Percentiles rank a stretch among this genome's conserved stretches.
These are phyloP conservation scores for Chimonanthus praecox DNA, from an alignment of 164 flowering plant species.

Conservation along the genomic window DNA sequence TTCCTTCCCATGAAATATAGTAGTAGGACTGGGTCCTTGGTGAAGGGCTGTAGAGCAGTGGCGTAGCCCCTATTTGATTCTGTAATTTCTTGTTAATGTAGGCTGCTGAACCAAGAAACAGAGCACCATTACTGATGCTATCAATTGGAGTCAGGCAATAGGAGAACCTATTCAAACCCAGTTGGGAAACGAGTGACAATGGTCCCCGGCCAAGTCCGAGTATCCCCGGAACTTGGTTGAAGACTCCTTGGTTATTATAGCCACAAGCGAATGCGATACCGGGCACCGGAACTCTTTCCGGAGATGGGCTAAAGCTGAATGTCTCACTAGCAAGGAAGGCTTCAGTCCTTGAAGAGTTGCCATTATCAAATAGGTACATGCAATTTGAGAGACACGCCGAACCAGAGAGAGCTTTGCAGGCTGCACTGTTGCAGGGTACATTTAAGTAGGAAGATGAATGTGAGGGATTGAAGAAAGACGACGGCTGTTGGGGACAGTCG, in stretches of 20 bases:
- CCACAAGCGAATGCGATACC: conserved; percentile 73
- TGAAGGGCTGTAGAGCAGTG: conserved; percentile 40
- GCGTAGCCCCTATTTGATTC: conserved; percentile 29
- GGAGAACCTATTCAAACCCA: conserved; percentile 50
- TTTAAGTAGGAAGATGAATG: not conserved
- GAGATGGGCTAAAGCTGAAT: conserved; percentile 37
- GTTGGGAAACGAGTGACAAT: conserved; percentile 68
- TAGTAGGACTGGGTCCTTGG: conserved; percentile 50
- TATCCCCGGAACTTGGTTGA: conserved; percentile 51
- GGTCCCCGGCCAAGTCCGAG: conserved; percentile 87
- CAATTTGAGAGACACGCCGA: conserved; percentile 36
- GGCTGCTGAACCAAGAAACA: conserved; percentile 61
- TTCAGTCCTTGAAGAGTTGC: conserved; percentile 58
- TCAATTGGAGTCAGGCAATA: conserved; percentile 64
- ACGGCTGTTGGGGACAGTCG: conserved; percentile 44
- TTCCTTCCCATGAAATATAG: conserved; percentile 61
- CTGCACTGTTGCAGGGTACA: too few species aligned
- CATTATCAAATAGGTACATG: conserved; percentile 57
- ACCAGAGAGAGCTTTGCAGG: too few species aligned
- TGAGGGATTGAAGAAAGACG: conserved; percentile 58
- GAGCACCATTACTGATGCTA: conserved; percentile 18
- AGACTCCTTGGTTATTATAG: conserved; percentile 61
- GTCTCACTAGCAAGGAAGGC: conserved; percentile 60
- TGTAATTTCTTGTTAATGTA: not conserved
- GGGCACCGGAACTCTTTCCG: conserved; percentile 20